Evolutionary conservation across 1,284 basidiomycete species (phyloP), one percentile per base, ranked within the genome.

Genomic region (Ceratobasidium sp.): DNA sequence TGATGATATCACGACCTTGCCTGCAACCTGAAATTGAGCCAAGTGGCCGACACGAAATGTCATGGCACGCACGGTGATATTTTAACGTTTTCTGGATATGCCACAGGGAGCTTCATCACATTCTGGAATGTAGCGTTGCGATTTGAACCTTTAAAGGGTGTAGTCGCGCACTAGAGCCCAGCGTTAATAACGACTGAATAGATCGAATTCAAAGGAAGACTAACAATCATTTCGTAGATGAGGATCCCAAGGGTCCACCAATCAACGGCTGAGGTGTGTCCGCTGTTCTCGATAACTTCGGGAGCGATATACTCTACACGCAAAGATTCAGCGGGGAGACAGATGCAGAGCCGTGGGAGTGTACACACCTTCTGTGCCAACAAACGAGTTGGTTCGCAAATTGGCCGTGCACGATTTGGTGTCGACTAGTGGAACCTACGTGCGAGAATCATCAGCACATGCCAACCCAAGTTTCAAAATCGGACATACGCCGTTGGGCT

Each of bases 181-280:
- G 41, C 48, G 53, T 65, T 46, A 72, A 76, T 76, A 74, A 77
- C 36, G 36, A 14, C 14, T 39, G 76, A 76, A 43, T 21, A 53
- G 75, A 50, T 23, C 26, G 39, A 9, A 39, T 76, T 43, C 4
- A n/a, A 75, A 76, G 79, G 75, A 74, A 18, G 16, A 91, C 94
- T 86, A 84, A 96, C 94, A 82, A 99, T 97, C 97, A 99, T 99
- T 84, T 99, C 97, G 84, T 97, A 98, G 78, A 99, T 95, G 78
- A 99, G 87, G 78, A 99, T 99, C 46, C 97, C 97, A 62, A 98
- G 85, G 39, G 97, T 99, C 97, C 95, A 98, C 97, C 97, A 99
- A 82, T 99, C 97, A 65, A 99, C 97, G 8, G 97, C 96, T 74
- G 94, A 95, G 43, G 97, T 98, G 82, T 99, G 97, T 16, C 97